Percentiles rank a stretch among this genome's conserved stretches.
Evolutionary conservation across 208 protist species (phyloP).

Genomic region (Trypanosoma mega): DNA sequence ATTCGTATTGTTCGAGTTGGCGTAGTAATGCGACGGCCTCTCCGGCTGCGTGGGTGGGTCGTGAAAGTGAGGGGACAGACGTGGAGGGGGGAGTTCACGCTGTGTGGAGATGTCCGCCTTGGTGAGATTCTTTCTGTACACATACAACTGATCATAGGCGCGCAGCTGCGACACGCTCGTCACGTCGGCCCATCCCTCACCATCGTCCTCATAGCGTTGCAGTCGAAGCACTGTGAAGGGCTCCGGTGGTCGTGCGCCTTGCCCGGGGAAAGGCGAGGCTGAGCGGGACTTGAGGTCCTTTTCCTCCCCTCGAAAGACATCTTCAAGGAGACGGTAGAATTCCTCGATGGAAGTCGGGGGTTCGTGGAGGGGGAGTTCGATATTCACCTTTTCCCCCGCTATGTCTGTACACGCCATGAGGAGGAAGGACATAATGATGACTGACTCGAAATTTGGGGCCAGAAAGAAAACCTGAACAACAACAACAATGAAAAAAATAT

Average conservation of each 20-base stretch:
- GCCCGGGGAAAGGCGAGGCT: conserved; percentile 7
- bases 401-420: conserved; percentile 76
- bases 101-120: conserved; percentile 71
- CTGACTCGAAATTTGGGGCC: background rate
- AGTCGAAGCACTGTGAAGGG: conserved; percentile 72
- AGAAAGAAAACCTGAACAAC: too few species aligned
- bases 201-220: conserved; percentile 74
- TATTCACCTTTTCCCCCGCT: conserved; percentile 69
- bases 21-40: too few species aligned
- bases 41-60: too few species aligned
- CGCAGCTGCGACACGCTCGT: conserved; percentile 35
- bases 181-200: conserved; percentile 59
- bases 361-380: conserved; percentile 64
- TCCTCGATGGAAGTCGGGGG: conserved; percentile 48
- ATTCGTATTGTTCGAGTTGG: too few species aligned
- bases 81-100: conserved; percentile 68
- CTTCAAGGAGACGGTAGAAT: conserved; percentile 52
- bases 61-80: conserved; percentile 42
- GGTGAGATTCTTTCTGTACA: conserved; percentile 75
- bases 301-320: conserved; percentile 66
- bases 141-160: conserved; percentile 79
- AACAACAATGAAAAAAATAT: too few species aligned
- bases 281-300: conserved; percentile 59
- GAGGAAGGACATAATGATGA: conserved; percentile 42
- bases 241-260: conserved; percentile 41